Evolutionary conservation across 2,329 filamentous ascomycete genomes (phyloP).

Genomic region (Colletotrichum siamense): DNA sequence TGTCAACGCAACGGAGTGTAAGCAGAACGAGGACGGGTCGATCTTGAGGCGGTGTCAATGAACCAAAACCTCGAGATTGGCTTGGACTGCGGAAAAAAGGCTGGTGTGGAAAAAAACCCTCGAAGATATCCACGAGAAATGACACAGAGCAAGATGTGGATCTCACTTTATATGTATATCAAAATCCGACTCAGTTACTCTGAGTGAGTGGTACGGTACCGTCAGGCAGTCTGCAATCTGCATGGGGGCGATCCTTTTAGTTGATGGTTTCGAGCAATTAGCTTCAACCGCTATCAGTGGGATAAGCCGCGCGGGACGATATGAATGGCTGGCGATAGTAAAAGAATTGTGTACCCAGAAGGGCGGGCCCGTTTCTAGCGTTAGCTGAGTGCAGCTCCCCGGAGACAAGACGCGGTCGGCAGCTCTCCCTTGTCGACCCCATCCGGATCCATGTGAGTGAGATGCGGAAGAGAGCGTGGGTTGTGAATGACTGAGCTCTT

Average conservation of each 20-base stretch:
- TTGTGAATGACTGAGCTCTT: background rate
- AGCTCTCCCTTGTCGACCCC: background rate
- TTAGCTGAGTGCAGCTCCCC: background rate
- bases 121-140: background rate
- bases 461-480: background rate
- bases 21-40: background rate
- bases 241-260: slow-evolving; percentile 18
- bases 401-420: background rate
- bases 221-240: background rate
- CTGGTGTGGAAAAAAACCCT: background rate
- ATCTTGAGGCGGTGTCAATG: background rate
- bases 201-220: background rate
- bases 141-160: background rate
- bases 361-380: background rate
- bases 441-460: background rate
- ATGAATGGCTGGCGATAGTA: slow-evolving; percentile 22
- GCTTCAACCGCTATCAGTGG: slow-evolving; percentile 10
- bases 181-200: background rate
- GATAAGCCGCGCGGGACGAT: slow-evolving; percentile 13
- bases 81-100: background rate
- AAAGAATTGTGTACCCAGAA: background rate
- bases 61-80: background rate
- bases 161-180: background rate
- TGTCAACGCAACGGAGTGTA: too few species aligned
- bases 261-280: slow-evolving; percentile 20